phyloP scores from a whole-genome alignment of 2,329 filamentous ascomycete genomes.

The Talaromyces sp. region DNA sequence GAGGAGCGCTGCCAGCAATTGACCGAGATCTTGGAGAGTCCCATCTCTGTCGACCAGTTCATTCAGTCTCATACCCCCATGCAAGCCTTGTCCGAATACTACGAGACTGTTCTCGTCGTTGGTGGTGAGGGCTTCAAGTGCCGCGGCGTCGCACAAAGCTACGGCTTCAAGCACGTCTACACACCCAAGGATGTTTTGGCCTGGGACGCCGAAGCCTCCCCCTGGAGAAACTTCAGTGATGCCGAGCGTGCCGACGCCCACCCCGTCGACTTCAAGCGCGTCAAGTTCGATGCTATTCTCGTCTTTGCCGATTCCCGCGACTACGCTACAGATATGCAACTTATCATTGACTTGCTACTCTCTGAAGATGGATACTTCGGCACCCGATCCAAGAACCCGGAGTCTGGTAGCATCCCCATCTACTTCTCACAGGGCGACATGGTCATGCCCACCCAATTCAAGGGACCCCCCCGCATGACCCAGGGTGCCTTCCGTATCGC shows the following conservation, averaged over 20 bases:
- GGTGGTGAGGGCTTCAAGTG: slow-evolving; percentile 73
- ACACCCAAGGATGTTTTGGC: slow-evolving; percentile 72
- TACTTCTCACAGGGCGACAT: slow-evolving; percentile 68
- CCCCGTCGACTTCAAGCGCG: slow-evolving; percentile 68
- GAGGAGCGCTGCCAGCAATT: slow-evolving; percentile 63
- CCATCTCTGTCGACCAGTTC: slow-evolving; percentile 69
- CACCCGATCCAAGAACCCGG: slow-evolving; percentile 64
- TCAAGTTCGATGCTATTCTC: slow-evolving; percentile 70
- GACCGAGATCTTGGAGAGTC: slow-evolving; percentile 62
- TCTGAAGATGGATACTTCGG: slow-evolving; percentile 64
- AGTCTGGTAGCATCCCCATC: slow-evolving; percentile 66
- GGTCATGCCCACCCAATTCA: slow-evolving; percentile 64
- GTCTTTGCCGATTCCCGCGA: slow-evolving; percentile 72
- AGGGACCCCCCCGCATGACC: slow-evolving; percentile 63
- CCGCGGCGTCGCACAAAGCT: slow-evolving; percentile 68
- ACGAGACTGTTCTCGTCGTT: slow-evolving; percentile 70
- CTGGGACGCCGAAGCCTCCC: slow-evolving; percentile 66
- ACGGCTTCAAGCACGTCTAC: slow-evolving; percentile 70
- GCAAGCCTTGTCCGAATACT: slow-evolving; percentile 72
- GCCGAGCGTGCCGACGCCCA: slow-evolving; percentile 65
- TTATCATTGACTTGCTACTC: slow-evolving; percentile 70
- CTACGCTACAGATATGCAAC: slow-evolving; percentile 72
- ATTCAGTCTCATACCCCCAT: slow-evolving; percentile 76
- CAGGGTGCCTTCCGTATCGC: slow-evolving; percentile 73
- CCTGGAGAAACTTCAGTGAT: slow-evolving; percentile 65